Evolutionary conservation across 805 yeast genomes (phyloP).

Genomic region (Wickerhamiella nectarea): DNA sequence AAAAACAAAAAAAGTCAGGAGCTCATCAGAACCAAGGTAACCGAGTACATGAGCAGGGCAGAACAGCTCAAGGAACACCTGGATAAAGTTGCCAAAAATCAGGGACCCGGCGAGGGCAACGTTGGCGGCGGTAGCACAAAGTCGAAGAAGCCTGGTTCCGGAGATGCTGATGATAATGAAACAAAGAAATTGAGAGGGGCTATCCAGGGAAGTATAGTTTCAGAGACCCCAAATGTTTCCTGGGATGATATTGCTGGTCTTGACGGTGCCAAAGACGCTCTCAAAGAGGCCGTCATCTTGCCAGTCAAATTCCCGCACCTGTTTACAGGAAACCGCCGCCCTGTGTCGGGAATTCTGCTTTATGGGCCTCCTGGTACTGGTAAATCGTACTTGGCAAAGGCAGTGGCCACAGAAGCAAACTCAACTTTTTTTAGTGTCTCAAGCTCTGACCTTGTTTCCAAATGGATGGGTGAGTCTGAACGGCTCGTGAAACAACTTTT

Average conservation of each 20-base stretch:
- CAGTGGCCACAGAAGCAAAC: conserved; percentile 97
- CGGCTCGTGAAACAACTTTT: conserved; percentile 89
- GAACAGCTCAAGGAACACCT: conserved; percentile 85
- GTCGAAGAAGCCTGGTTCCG: conserved; percentile 33
- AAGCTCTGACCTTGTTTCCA: conserved; percentile 89
- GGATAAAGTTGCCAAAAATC: conserved; percentile 40
- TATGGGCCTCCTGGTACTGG: conserved; percentile 98
- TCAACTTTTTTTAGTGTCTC: conserved; percentile 93
- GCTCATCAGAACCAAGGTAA: conserved; percentile 72
- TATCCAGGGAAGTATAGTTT: conserved; percentile 75
- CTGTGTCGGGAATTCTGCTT: conserved; percentile 75
- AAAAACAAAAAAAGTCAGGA: conserved; percentile 84
- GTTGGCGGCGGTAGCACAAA: conserved; percentile 43
- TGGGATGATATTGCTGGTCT: conserved; percentile 97
- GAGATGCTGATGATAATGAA: conserved; percentile 57
- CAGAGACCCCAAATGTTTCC: conserved; percentile 81
- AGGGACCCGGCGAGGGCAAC: conserved; percentile 38
- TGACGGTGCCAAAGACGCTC: conserved; percentile 88
- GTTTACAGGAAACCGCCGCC: conserved; percentile 88
- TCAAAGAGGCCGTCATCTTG: conserved; percentile 91
- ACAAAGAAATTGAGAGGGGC: conserved; percentile 85
- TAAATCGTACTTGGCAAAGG: conserved; percentile 91
- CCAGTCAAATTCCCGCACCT: conserved; percentile 95
- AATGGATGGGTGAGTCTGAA: conserved; percentile 99
- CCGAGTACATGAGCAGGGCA: conserved; percentile 84